A percentile compares a stretch with the other conserved stretches of the same genome.
Evolutionary conservation across 331 rosid species (phyloP).

Genomic region (Prunus yedoensis): DNA sequence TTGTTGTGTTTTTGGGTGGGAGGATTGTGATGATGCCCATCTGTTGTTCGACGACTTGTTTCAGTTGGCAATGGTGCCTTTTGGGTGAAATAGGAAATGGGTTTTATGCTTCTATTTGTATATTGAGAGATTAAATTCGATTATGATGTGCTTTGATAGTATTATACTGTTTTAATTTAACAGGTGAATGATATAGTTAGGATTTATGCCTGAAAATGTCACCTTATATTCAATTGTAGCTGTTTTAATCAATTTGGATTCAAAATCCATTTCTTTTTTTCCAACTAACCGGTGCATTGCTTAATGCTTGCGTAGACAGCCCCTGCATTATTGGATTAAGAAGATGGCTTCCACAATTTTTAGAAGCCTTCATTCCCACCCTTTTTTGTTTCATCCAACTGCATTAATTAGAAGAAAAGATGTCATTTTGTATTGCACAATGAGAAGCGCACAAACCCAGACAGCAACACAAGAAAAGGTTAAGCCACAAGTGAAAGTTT

Average conservation of each 20-base stretch:
- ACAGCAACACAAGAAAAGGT: constrained; percentile 56
- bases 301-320: constrained; percentile 7
- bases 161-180: neutral
- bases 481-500: constrained; percentile 37
- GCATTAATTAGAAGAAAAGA: constrained; percentile 42
- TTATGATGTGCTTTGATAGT: neutral
- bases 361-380: constrained; percentile 58
- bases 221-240: neutral
- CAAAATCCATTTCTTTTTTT: neutral
- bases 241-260: neutral
- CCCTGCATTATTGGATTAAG: constrained; percentile 2
- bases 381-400: constrained; percentile 46
- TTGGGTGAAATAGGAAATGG: neutral
- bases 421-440: constrained; percentile 43
- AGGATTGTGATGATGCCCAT: neutral
- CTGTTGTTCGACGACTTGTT: neutral
- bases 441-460: constrained; percentile 59
- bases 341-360: constrained; percentile 64
- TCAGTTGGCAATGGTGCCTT: neutral
- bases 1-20: neutral
- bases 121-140: neutral
- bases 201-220: neutral
- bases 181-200: neutral
- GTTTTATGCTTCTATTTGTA: neutral
- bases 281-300: neutral